These are phyloP conservation scores for Trichoderma simmonsii DNA, from an alignment of 2,329 filamentous ascomycete genomes.

Conservation along the genomic window DNA sequence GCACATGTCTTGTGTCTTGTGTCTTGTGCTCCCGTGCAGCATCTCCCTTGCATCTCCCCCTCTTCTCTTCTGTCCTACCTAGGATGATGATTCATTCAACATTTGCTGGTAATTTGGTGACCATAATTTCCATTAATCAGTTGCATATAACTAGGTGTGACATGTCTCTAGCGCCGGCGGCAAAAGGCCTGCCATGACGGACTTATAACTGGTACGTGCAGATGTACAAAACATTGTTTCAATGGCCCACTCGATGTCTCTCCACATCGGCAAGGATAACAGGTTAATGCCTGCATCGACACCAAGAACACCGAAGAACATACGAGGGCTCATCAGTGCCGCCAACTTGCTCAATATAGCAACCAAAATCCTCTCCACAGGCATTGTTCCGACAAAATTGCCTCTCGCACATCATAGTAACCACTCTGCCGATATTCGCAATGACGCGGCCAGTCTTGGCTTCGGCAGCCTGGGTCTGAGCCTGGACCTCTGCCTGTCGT, in stretches of 20 bases:
- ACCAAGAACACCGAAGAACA: conserved; percentile 6
- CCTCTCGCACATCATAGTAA: not conserved
- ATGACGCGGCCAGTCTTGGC: not conserved
- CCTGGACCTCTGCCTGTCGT: not conserved
- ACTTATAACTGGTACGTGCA: not conserved
- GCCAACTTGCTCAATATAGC: not conserved
- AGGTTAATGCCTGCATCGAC: conserved; percentile 1
- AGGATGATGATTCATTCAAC: not conserved
- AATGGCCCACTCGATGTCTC: not conserved
- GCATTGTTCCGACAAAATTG: not conserved
- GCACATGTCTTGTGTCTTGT: not conserved
- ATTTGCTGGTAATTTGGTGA: not conserved
- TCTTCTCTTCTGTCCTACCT: not conserved
- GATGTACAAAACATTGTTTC: not conserved
- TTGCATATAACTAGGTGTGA: conserved; percentile 22
- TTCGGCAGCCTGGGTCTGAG: not conserved
- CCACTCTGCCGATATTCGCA: not conserved
- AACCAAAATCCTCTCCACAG: not conserved
- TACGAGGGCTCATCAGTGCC: not conserved
- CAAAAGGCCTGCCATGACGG: conserved; percentile 27
- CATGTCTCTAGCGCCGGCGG: conserved; percentile 30
- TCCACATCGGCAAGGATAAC: not conserved
- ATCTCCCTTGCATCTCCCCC: not conserved
- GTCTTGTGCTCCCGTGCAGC: not conserved
- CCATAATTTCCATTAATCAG: not conserved